These are phyloP conservation scores for Aureobasidium subglaciale DNA, from an alignment of 2,329 filamentous ascomycete genomes.

Conservation along the genomic window DNA sequence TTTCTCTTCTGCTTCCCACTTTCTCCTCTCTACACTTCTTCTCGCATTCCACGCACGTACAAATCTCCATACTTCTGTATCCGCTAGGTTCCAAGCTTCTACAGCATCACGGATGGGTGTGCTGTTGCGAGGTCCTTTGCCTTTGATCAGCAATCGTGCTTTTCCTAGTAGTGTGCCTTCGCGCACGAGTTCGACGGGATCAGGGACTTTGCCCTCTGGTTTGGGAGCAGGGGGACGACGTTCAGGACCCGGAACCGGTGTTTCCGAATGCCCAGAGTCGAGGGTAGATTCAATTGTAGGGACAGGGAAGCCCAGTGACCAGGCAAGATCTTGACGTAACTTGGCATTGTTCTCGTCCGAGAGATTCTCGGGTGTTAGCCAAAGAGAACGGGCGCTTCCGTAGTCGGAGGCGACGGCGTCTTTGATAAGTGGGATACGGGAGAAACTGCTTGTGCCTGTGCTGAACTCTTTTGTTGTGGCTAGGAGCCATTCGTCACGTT, in stretches of 20 bases:
- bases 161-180: conserved; percentile 52
- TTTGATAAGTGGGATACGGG: conserved; percentile 69
- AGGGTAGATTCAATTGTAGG: conserved; percentile 47
- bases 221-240: conserved; percentile 41
- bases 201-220: conserved; percentile 45
- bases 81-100: conserved; percentile 53
- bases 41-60: conserved; percentile 60
- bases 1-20: conserved; percentile 65
- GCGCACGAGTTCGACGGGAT: conserved; percentile 45
- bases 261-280: conserved; percentile 48
- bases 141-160: conserved; percentile 32
- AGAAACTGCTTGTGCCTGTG: conserved; percentile 53
- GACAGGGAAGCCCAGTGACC: conserved; percentile 81
- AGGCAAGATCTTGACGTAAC: conserved; percentile 55
- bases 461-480: conserved; percentile 63
- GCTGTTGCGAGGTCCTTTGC: conserved; percentile 10
- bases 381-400: conserved; percentile 60
- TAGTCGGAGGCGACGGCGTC: conserved; percentile 67
- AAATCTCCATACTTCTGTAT: conserved; percentile 73
- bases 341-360: conserved; percentile 6
- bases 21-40: conserved; percentile 53
- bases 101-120: conserved; percentile 32
- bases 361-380: conserved; percentile 64
- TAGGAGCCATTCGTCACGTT: conserved; percentile 72
- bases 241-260: conserved; percentile 53